phyloP scores from a whole-genome alignment of 495 filamentous ascomycete genomes.

The Astrothelium subdiscretum region DNA sequence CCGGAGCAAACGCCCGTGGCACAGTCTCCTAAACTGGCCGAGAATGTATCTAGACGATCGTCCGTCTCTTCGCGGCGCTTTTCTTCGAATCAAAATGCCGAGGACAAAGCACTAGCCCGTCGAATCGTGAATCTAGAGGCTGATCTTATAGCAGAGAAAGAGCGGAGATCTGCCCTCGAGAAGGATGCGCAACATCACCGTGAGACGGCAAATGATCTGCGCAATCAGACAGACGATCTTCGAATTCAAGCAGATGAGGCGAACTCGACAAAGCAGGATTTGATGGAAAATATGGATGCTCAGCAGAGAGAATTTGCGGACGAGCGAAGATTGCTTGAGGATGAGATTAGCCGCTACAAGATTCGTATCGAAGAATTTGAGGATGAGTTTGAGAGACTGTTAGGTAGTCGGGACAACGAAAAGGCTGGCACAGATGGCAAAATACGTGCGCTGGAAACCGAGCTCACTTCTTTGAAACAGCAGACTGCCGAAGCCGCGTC shows the following conservation, averaged over 20 bases:
- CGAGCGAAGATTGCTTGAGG: conserved; percentile 68
- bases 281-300: conserved; percentile 89
- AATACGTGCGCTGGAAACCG: conserved; percentile 54
- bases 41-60: conserved; percentile 46
- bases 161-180: conserved; percentile 41
- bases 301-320: conserved; percentile 76
- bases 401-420: conserved; percentile 75
- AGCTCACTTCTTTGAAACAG: conserved; percentile 42
- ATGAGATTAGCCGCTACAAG: conserved; percentile 63
- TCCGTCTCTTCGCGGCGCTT: conserved; percentile 55
- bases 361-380: conserved; percentile 73
- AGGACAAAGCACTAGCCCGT: conserved; percentile 54
- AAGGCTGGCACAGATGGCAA: conserved; percentile 55
- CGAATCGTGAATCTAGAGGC: conserved; percentile 71
- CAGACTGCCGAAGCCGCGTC: conserved; percentile 36
- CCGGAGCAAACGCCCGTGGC: conserved; percentile 21
- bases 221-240: conserved; percentile 39
- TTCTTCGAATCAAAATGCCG: conserved; percentile 52
- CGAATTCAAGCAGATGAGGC: conserved; percentile 57
- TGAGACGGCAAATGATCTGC: conserved; percentile 42
- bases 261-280: conserved; percentile 83
- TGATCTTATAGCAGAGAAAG: conserved; percentile 52
- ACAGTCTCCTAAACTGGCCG: conserved; percentile 30
- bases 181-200: conserved; percentile 45
- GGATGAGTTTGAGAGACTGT: conserved; percentile 73